Evolutionary conservation across 148 eudicot genomes (phyloP).

Genomic region (Rhododendron ferrugineum): DNA sequence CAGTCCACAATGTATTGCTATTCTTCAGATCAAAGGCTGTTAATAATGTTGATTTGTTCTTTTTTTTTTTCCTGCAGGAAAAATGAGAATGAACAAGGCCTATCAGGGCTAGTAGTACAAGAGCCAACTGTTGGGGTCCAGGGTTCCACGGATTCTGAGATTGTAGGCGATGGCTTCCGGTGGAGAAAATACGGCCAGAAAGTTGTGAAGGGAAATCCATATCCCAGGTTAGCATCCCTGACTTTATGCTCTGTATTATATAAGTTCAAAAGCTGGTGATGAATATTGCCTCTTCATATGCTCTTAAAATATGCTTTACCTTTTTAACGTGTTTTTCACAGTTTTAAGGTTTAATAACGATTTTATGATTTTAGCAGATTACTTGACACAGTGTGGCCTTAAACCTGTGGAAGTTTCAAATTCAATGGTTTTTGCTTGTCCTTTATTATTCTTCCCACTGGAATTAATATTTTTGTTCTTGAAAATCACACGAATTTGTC

Average conservation of each 20-base stretch:
- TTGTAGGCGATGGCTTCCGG: conserved; percentile 72
- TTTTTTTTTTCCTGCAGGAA: conserved; percentile 34
- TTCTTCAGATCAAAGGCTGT: neutral
- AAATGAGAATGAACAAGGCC: conserved; percentile 33
- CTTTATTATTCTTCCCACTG: neutral
- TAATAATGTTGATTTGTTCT: neutral
- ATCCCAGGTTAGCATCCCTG: conserved; percentile 61
- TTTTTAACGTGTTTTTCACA: neutral
- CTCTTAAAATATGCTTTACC: neutral
- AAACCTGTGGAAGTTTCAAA: neutral
- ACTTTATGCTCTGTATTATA: neutral
- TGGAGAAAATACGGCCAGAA: conserved; percentile 99
- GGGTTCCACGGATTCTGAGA: conserved; percentile 53
- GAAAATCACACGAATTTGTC: neutral
- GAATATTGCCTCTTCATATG: neutral
- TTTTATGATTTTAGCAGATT: neutral
- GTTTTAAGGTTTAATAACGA: neutral
- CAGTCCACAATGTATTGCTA: neutral
- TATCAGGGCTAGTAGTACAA: conserved; percentile 31
- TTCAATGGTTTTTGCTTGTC: neutral
- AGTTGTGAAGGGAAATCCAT: conserved; percentile 86
- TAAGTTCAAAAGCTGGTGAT: neutral
- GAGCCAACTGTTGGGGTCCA: conserved; percentile 37
- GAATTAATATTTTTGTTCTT: neutral
- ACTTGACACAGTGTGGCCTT: neutral